Conservation (phyloP, 148 eudicot genomes). For the Heliamphora exappendiculata region DNA sequence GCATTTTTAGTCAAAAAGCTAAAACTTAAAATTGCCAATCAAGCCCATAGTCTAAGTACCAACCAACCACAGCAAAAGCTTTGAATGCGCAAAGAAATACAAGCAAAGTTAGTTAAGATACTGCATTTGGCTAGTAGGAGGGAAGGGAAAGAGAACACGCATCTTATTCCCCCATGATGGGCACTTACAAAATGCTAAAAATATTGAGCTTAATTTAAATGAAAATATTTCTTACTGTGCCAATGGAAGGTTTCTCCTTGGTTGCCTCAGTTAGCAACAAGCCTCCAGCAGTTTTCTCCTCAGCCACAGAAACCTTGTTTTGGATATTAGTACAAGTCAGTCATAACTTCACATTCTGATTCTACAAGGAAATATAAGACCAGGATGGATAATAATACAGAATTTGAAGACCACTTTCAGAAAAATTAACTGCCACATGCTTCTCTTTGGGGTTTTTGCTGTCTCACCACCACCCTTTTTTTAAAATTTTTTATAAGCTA, state of each 20-base stretch:
- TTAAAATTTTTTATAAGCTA: no score
- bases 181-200: not conserved
- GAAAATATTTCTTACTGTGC: slow-evolving; percentile 43
- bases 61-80: no score
- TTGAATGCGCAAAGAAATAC: not conserved
- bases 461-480: not conserved
- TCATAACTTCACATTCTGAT: not conserved
- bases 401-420: not conserved
- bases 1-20: no score
- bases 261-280: slow-evolving; percentile 63
- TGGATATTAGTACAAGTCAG: not conserved
- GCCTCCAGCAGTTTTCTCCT: slow-evolving; percentile 79
- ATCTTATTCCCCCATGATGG: not conserved
- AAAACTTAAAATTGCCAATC: no score
- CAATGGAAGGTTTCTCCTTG: slow-evolving; percentile 79
- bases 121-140: not conserved
- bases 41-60: no score
- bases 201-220: not conserved
- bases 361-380: not conserved
- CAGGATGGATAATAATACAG: not conserved
- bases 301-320: slow-evolving; percentile 70
- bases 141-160: not conserved
- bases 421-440: not conserved
- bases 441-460: not conserved
- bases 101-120: not conserved